Conservation (phyloP, 2,329 filamentous ascomycete genomes). For the Phyllosticta citrichinensis region DNA sequence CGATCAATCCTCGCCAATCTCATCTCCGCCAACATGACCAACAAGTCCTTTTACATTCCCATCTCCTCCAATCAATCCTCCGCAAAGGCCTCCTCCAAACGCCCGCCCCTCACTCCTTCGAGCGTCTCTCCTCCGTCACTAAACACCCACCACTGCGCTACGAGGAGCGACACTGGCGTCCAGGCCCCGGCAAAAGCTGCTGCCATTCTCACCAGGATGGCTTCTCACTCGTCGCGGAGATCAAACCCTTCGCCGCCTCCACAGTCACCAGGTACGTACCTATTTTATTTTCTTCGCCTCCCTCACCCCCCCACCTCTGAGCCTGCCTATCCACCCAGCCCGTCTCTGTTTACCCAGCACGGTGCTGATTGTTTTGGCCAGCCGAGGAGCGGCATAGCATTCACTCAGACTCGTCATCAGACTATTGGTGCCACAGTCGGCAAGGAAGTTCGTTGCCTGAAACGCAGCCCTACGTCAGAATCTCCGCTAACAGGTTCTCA, state of each 20-base stretch:
- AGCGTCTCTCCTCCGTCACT: conserved; percentile 36
- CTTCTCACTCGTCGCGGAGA: conserved; percentile 31
- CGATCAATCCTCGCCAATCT: neutral
- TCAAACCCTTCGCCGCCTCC: conserved; percentile 12
- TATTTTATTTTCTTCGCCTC: neutral
- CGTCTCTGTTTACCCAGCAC: neutral
- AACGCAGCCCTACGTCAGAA: neutral
- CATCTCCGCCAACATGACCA: conserved; percentile 20
- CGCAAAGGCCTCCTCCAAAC: conserved; percentile 26
- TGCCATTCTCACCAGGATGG: conserved; percentile 33
- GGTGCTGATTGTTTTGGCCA: neutral
- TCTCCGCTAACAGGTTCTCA: conserved; percentile 22
- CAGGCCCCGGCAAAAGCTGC: conserved; percentile 32
- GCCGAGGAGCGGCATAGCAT: conserved; percentile 21
- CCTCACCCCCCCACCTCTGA: conserved; percentile 16
- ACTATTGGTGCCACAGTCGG: conserved; percentile 26
- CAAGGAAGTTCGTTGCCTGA: conserved; percentile 24
- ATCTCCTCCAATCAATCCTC: conserved; percentile 27
- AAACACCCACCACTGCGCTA: conserved; percentile 29
- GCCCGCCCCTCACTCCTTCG: conserved; percentile 35
- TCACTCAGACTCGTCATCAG: conserved; percentile 25
- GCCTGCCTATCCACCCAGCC: conserved; percentile 16
- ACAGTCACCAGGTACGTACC: conserved; percentile 9
- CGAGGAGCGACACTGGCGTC: conserved; percentile 32
- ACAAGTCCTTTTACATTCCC: conserved; percentile 26